Evolutionary conservation across 257 asterid genomes (phyloP), one percentile per base, ranked within the genome.

Genomic region (Penstemon eatonii): DNA sequence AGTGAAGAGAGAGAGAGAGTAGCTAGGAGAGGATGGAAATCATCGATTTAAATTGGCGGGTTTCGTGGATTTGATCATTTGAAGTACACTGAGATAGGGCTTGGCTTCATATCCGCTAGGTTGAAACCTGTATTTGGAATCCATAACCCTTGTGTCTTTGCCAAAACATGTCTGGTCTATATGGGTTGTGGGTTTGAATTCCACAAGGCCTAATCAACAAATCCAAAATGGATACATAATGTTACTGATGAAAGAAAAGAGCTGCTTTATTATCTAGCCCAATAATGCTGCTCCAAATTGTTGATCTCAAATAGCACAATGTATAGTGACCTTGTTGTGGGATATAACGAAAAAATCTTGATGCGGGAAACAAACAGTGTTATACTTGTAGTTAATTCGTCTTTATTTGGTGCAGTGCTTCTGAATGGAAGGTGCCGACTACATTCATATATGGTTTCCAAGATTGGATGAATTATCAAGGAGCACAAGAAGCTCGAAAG

Each of bases 371-470:
- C 18, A 55, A 33, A 19, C 13, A 42, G 50, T n/a, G 38, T 60
- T 19, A 25, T 40, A 50, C 50, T 51, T 57, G 5, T 57, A 56
- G 52, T 18, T 13, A 38, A 49, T 5, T 65, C 45, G 4, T 37
- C 7, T 19, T 7, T 69, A 15, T 75, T 66, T 44, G 19, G 65
- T 78, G 71, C 85, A 89, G 96, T 68, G 92, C 91, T 33, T 74
- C 93, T 1, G 95, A 87, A 18, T 89, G 92, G 95, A 89, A 84
- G 80, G 95, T 89, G 67, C 93, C 96, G 6, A 89, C 91, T 5
- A 71, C 95, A 38, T 89, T 89, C 77, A 89, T 89, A n/a, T 89
- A 89, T 63, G 96, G 96, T 49, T 9, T 72, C 69, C 74, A 89
- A 57, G 96, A 89, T 79, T 89, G 96, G 96, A 89, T 89, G 96